phyloP scores from a whole-genome alignment of 768 basidiomycete genomes.

The Coprinopsis cinerea region DNA sequence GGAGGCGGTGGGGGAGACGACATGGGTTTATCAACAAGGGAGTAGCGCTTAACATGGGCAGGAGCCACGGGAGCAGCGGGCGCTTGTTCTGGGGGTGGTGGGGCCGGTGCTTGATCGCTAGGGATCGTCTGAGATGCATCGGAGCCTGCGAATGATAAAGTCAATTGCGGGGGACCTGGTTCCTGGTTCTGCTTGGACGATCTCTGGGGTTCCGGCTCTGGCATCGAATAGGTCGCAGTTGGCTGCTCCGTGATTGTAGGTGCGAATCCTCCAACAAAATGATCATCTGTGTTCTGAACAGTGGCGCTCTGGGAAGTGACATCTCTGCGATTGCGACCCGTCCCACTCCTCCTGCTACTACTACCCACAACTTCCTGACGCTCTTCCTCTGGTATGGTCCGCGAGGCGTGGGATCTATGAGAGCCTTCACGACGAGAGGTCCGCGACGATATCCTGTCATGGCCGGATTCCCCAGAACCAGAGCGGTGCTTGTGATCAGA shows the following conservation, averaged over 20 bases:
- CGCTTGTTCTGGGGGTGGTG: conserved; percentile 15
- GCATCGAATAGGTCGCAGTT: conserved; percentile 13
- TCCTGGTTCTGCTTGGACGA: not conserved
- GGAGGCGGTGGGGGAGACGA: conserved; percentile 34
- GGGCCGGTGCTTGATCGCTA: conserved; percentile 15
- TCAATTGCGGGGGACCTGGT: conserved; percentile 16
- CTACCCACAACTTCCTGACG: conserved; percentile 31
- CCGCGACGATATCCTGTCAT: conserved; percentile 53
- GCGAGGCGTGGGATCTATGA: conserved; percentile 46
- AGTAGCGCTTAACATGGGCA: conserved; percentile 69
- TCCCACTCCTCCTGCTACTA: conserved; percentile 29
- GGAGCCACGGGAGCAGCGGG: conserved; percentile 43
- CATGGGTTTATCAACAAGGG: conserved; percentile 69
- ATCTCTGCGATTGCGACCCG: conserved; percentile 28
- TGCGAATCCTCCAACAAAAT: conserved; percentile 50
- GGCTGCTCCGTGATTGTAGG: conserved; percentile 26
- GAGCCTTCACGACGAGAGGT: conserved; percentile 40
- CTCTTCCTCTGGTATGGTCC: conserved; percentile 35
- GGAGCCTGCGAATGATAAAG: conserved; percentile 6
- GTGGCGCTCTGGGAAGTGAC: conserved; percentile 11
- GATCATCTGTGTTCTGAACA: conserved; percentile 28
- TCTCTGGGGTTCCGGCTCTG: not conserved
- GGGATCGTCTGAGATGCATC: conserved; percentile 7
- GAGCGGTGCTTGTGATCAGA: conserved; percentile 56
- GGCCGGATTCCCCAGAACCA: conserved; percentile 41